Base-by-base conservation (phyloP, 441 rosid genomes). In the Manihot esculenta region DNA sequence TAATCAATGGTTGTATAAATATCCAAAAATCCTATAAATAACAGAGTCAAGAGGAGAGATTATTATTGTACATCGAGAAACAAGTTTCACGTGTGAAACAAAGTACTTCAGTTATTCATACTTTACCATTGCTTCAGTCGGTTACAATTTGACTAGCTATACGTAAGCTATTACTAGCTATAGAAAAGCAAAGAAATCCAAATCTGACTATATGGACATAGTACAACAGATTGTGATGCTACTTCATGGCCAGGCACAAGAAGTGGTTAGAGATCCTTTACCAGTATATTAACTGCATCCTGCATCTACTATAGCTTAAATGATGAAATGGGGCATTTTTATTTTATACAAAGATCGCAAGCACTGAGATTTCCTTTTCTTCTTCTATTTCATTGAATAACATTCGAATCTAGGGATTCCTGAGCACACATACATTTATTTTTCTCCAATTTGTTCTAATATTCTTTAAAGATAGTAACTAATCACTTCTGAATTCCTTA, bases 191-290 rank as follows among this genome's bases (percentile, higher is more conserved):
- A n/a, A 42, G 23, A 35, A 59, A 4, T 24, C 24, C 35, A 55
- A 30, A 14, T n/a, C 44, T 0, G 20, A 21, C 41, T 35, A 62
- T 54, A 41, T 54, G 30, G 45, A 72, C 14, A 42, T 13, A 42
- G 6, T n/a, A 51, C 26, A 71, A 38, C 55, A 70, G 18, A 53
- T 42, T 26, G 10, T 26, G 42, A 62, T 62, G 68, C 68, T 71
- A 51, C n/a, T 35, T 53, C 59, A 44, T 21, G 51, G 41, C 26
- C 56, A 57, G n/a, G n/a, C 56, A 21, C 10, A 26, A 21, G 26
- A 23, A 55, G 27, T 58, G 47, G 30, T 47, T 45, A 55, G 55
- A 45, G 27, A 30, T 49, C 53, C 74, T 41, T 44, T 64, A 62
- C 60, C 53, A 41, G 51, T 56, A 42, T 35, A 42, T 35, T 11